Evolutionary conservation across 2,329 filamentous ascomycete genomes (phyloP).

Genomic region (Onygenales sp.): DNA sequence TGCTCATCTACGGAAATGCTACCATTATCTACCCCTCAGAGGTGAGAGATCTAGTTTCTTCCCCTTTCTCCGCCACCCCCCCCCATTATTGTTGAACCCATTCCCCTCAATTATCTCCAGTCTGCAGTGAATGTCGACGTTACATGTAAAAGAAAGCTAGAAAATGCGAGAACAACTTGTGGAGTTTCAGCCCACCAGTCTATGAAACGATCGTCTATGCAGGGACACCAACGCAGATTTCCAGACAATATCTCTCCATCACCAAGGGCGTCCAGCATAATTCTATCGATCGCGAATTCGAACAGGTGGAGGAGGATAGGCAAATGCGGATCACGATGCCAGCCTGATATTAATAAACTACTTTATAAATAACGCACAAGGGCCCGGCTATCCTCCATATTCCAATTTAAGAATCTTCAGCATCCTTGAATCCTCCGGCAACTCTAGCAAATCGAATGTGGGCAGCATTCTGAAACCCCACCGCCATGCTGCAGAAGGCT

Average conservation of each 20-base stretch:
- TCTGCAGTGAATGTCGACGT: background rate
- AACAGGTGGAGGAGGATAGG: too few species aligned
- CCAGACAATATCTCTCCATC: background rate
- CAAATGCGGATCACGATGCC: too few species aligned
- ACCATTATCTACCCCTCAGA: background rate
- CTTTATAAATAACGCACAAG: too few species aligned
- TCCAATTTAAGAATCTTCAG: background rate
- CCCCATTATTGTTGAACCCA: too few species aligned
- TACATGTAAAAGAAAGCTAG: background rate
- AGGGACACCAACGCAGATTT: background rate
- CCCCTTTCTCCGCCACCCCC: background rate
- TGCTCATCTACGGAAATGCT: background rate
- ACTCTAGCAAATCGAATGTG: background rate
- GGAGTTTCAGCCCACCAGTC: background rate
- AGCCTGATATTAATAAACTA: too few species aligned
- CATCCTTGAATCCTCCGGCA: background rate
- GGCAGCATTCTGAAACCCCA: too few species aligned
- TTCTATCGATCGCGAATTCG: too few species aligned
- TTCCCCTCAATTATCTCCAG: too few species aligned
- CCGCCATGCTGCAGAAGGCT: too few species aligned
- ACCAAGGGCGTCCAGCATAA: too few species aligned
- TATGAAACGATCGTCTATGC: background rate
- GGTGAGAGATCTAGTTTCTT: background rate
- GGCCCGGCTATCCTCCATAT: background rate
- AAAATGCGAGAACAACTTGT: background rate